Conservation (phyloP, 2,329 filamentous ascomycete species). For the Calonectria multiphialidica region DNA sequence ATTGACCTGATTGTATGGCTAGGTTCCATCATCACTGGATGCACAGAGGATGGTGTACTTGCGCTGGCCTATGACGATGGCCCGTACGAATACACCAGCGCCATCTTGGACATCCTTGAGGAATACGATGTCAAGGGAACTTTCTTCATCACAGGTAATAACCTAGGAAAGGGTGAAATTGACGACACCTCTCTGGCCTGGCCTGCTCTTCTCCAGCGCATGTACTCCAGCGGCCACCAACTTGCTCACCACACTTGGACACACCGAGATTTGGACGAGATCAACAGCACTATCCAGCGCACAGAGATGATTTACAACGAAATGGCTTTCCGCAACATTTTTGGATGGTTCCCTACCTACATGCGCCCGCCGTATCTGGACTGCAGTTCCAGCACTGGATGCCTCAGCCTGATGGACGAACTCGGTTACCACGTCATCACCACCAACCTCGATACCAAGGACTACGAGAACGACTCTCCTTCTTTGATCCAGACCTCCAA, state of each 20-base stretch:
- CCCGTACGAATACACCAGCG: slow-evolving; percentile 54
- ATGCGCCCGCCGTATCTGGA: slow-evolving; percentile 58
- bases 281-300: slow-evolving; percentile 46
- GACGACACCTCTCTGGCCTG: slow-evolving; percentile 50
- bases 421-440: slow-evolving; percentile 68
- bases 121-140: slow-evolving; percentile 49
- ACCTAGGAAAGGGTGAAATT: slow-evolving; percentile 53
- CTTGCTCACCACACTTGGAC: slow-evolving; percentile 59
- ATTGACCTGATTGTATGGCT: neutral
- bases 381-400: slow-evolving; percentile 52
- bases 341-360: slow-evolving; percentile 55
- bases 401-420: slow-evolving; percentile 48
- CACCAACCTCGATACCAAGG: slow-evolving; percentile 71
- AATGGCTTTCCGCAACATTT: slow-evolving; percentile 55
- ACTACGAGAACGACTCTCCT: slow-evolving; percentile 65
- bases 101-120: slow-evolving; percentile 53
- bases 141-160: slow-evolving; percentile 57
- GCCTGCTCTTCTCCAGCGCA: slow-evolving; percentile 52
- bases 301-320: slow-evolving; percentile 58
- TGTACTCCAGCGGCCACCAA: slow-evolving; percentile 57
- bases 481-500: slow-evolving; percentile 61
- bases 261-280: slow-evolving; percentile 54
- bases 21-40: slow-evolving; percentile 46
- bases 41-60: slow-evolving; percentile 47
- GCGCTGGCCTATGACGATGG: slow-evolving; percentile 62